phyloP scores from a whole-genome alignment of 805 yeast species.

The Metahyphopichia silvanorum region DNA sequence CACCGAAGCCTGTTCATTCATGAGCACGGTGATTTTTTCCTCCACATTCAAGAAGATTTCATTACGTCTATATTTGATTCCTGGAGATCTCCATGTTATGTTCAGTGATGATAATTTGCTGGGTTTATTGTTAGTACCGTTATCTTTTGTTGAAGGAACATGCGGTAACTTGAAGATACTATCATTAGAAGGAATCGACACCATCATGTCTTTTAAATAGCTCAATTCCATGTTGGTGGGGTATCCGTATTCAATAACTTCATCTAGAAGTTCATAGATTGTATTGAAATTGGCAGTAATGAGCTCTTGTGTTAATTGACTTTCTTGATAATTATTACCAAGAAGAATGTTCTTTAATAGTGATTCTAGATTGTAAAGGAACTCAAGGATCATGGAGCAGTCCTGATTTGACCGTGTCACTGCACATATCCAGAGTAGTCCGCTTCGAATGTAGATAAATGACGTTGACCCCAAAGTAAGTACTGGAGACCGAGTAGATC shows the following conservation, averaged over 20 bases:
- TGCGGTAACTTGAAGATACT: constrained; percentile 14
- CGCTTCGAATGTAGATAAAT: constrained; percentile 69
- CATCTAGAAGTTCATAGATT: constrained; percentile 76
- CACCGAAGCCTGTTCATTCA: constrained; percentile 61
- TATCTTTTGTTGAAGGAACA: neutral
- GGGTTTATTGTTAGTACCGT: constrained; percentile 3
- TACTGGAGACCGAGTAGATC: constrained; percentile 35
- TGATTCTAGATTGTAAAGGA: constrained; percentile 58
- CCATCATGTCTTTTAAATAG: constrained; percentile 17
- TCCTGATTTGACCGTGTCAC: constrained; percentile 89
- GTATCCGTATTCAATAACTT: constrained; percentile 72
- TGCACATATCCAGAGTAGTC: constrained; percentile 74
- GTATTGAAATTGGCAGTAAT: constrained; percentile 64
- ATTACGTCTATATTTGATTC: constrained; percentile 75
- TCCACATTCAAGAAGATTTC: constrained; percentile 74
- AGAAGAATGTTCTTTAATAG: constrained; percentile 40
- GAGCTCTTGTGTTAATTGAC: constrained; percentile 25
- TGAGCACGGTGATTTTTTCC: constrained; percentile 70
- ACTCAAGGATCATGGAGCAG: constrained; percentile 76
- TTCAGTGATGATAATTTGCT: constrained; percentile 1
- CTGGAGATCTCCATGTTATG: constrained; percentile 68
- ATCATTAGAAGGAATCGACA: constrained; percentile 13
- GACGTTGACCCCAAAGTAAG: constrained; percentile 91
- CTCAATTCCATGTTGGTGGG: constrained; percentile 61
- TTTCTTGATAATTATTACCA: constrained; percentile 8